Percentiles rank a stretch among this genome's conserved stretches.
Evolutionary conservation across 768 basidiomycete genomes (phyloP).

Genomic region (Amanita brunnescens): DNA sequence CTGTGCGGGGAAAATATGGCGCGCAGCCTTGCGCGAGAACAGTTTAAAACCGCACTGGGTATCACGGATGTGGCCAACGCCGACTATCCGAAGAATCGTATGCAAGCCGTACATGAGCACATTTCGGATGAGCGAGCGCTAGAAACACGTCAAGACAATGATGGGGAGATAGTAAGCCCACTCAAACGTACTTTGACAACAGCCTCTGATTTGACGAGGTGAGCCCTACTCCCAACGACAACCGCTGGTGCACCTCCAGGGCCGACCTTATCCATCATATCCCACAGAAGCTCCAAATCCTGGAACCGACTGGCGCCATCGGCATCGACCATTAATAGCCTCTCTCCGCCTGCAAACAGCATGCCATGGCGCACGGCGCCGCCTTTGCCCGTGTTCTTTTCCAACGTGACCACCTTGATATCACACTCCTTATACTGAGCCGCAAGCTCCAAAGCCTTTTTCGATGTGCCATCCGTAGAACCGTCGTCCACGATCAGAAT

Average conservation of each 20-base stretch:
- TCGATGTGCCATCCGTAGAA: slow-evolving; percentile 66
- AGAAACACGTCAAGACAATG: slow-evolving; percentile 4
- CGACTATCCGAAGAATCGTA: slow-evolving; percentile 79
- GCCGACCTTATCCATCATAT: slow-evolving; percentile 55
- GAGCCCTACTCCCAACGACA: slow-evolving; percentile 85
- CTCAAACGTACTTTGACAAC: slow-evolving; percentile 71
- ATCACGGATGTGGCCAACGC: slow-evolving; percentile 85
- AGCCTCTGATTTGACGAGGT: slow-evolving; percentile 85
- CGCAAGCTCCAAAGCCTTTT: slow-evolving; percentile 57
- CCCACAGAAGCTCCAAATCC: slow-evolving; percentile 76
- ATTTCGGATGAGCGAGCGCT: slow-evolving; percentile 87
- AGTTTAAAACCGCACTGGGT: slow-evolving; percentile 98
- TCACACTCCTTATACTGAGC: slow-evolving; percentile 43
- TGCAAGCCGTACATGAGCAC: slow-evolving; percentile 93
- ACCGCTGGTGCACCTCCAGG: slow-evolving; percentile 45
- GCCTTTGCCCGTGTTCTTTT: slow-evolving; percentile 84
- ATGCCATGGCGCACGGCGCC: slow-evolving; percentile 91
- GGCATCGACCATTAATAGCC: slow-evolving; percentile 88
- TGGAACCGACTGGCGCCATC: slow-evolving; percentile 88
- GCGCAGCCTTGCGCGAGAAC: slow-evolving; percentile 77
- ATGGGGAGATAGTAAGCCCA: slow-evolving; percentile 1
- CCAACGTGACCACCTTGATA: slow-evolving; percentile 71
- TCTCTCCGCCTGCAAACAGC: slow-evolving; percentile 66
- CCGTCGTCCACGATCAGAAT: slow-evolving; percentile 90
- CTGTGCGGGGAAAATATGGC: slow-evolving; percentile 75